Conservation (phyloP, 1,139 yeast species). For the Debaryomycetaceae sp. region DNA sequence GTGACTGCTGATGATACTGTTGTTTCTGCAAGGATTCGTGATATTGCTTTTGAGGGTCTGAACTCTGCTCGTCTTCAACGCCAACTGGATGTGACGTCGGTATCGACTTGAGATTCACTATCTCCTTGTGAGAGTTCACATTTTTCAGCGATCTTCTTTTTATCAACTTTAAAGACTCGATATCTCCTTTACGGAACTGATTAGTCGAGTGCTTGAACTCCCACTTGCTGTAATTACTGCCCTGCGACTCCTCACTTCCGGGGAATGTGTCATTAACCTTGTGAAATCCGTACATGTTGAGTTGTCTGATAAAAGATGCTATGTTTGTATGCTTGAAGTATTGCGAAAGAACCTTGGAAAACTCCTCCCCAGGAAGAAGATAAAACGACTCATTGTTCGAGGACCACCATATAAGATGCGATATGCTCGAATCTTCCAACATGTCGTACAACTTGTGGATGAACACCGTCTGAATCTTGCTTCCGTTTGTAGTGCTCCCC, state of each 20-base stretch:
- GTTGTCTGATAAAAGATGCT: slow-evolving; percentile 74
- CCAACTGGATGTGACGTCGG: slow-evolving; percentile 24
- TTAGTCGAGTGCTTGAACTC: slow-evolving; percentile 70
- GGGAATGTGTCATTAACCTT: slow-evolving; percentile 52
- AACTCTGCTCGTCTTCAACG: neutral
- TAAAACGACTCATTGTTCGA: slow-evolving; percentile 36
- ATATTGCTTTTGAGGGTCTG: neutral
- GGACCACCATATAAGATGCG: slow-evolving; percentile 48
- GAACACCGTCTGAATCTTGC: slow-evolving; percentile 52
- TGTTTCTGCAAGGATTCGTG: slow-evolving; percentile 1
- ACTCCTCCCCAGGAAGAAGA: slow-evolving; percentile 52
- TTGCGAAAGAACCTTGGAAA: slow-evolving; percentile 57
- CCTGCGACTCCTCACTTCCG: slow-evolving; percentile 14
- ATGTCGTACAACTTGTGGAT: slow-evolving; percentile 63
- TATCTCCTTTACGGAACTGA: slow-evolving; percentile 63
- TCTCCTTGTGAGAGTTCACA: slow-evolving; percentile 39
- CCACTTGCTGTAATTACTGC: slow-evolving; percentile 37
- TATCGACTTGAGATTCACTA: slow-evolving; percentile 33
- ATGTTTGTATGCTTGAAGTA: slow-evolving; percentile 78
- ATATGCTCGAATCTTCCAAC: slow-evolving; percentile 52
- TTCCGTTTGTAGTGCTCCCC: slow-evolving; percentile 4
- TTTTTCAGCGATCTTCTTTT: slow-evolving; percentile 64
- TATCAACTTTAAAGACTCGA: slow-evolving; percentile 53
- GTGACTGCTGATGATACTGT: slow-evolving; percentile 7
- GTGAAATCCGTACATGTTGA: slow-evolving; percentile 80